These are phyloP conservation scores for Fabrea salina DNA, from an alignment of 169 alveolate species.

Conservation along the genomic window DNA sequence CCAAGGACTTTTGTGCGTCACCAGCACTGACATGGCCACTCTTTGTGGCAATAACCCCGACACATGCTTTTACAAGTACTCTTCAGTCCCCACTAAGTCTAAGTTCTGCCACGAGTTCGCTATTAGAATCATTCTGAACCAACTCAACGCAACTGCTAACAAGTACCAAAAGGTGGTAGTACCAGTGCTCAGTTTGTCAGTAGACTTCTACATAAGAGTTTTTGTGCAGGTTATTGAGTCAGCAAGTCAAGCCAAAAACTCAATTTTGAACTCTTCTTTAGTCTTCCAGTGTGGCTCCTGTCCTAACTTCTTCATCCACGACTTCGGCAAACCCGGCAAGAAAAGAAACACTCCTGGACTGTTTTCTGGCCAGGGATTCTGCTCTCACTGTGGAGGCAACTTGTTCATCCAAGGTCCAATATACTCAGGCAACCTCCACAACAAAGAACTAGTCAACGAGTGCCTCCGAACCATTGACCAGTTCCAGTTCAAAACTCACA, in stretches of 20 bases:
- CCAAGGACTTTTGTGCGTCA: conserved; percentile 89
- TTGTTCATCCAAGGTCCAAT: conserved; percentile 79
- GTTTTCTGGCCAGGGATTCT: background rate
- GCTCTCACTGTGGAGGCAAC: conserved; percentile 80
- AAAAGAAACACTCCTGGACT: background rate
- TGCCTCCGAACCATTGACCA: conserved; percentile 32
- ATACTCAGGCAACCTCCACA: conserved; percentile 73
- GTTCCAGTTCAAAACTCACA: conserved; percentile 25
- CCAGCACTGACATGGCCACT: conserved; percentile 96
- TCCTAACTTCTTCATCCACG: background rate
- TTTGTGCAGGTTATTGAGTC: conserved; percentile 78
- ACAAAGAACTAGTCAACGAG: conserved; percentile 56
- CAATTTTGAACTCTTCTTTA: background rate
- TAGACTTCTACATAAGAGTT: conserved; percentile 92
- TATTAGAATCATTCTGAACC: conserved; percentile 83
- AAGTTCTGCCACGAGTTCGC: conserved; percentile 90
- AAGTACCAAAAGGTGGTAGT: conserved; percentile 84
- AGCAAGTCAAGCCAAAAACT: conserved; percentile 13
- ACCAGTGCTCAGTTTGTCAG: conserved; percentile 89
- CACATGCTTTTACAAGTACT: conserved; percentile 92
- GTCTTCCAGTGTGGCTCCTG: conserved; percentile 21
- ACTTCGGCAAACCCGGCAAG: background rate
- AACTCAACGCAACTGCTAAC: conserved; percentile 87
- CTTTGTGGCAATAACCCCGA: conserved; percentile 93
- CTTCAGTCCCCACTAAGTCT: conserved; percentile 86